These are phyloP conservation scores for Lipomyces yamanashiensis DNA, from an alignment of 805 yeast genomes.

Conservation along the genomic window DNA sequence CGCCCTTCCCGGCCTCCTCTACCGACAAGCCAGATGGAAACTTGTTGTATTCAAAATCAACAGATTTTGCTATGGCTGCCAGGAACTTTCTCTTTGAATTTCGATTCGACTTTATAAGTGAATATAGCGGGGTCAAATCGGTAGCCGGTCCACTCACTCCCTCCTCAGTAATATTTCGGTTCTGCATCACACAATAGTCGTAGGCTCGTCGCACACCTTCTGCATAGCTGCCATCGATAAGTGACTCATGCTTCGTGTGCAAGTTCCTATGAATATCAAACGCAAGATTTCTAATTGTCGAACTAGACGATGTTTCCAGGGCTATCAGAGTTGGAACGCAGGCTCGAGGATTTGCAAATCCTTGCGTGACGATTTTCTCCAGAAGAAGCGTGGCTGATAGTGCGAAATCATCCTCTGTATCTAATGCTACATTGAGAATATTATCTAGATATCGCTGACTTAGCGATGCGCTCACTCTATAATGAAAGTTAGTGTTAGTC, in stretches of 20 bases:
- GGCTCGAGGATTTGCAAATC: constrained; percentile 74
- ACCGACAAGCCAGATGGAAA: constrained; percentile 45
- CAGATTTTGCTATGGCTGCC: constrained; percentile 3
- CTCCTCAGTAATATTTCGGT: not conserved
- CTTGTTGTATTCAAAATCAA: constrained; percentile 19
- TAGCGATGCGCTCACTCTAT: constrained; percentile 66
- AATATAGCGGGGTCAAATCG: constrained; percentile 51
- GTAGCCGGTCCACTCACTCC: constrained; percentile 37
- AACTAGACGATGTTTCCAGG: constrained; percentile 58
- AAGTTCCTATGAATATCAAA: constrained; percentile 58
- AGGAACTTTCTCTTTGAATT: constrained; percentile 52
- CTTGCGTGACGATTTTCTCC: constrained; percentile 61
- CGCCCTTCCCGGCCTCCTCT: constrained; percentile 41
- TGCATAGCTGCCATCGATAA: constrained; percentile 66
- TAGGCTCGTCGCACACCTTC: constrained; percentile 67
- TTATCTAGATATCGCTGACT: constrained; percentile 62
- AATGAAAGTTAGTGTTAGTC: not conserved
- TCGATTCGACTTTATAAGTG: constrained; percentile 50
- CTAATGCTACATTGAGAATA: constrained; percentile 56
- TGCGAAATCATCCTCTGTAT: constrained; percentile 54
- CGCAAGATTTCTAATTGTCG: constrained; percentile 55
- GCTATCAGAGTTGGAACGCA: constrained; percentile 70
- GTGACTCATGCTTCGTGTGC: constrained; percentile 69
- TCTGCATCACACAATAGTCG: constrained; percentile 47
- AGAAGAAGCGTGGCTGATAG: constrained; percentile 59